Conservation (phyloP, 495 filamentous ascomycete species). For the Pseudomonodictys pantanalensis region DNA sequence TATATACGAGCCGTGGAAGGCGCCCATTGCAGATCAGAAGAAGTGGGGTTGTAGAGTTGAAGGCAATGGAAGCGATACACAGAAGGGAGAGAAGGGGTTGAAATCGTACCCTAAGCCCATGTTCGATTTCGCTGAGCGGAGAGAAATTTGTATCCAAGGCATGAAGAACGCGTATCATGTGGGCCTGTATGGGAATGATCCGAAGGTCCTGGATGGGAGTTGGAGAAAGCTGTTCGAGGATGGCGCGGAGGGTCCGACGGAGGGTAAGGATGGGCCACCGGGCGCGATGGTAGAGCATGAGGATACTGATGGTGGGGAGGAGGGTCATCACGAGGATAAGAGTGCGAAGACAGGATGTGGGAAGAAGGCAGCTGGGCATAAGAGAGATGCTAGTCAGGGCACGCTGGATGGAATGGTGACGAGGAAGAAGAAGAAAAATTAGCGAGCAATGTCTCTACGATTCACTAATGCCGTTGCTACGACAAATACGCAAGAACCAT, state of each 20-base stretch:
- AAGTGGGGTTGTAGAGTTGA: constrained; percentile 56
- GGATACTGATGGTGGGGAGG: constrained; percentile 1
- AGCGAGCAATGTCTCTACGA: background rate
- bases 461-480: too few relatives aligned
- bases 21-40: constrained; percentile 59
- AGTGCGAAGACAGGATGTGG: background rate
- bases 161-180: constrained; percentile 66
- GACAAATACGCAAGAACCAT: too few relatives aligned
- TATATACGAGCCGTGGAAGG: constrained; percentile 74
- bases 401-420: constrained; percentile 36
- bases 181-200: constrained; percentile 58
- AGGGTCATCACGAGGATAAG: background rate
- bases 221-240: constrained; percentile 59
- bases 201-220: constrained; percentile 56
- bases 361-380: constrained; percentile 17
- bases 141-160: constrained; percentile 55
- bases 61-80: constrained; percentile 44
- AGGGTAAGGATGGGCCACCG: constrained; percentile 34
- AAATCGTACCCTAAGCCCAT: constrained; percentile 63
- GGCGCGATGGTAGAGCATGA: constrained; percentile 34
- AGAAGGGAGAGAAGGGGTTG: constrained; percentile 31
- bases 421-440: constrained; percentile 31
- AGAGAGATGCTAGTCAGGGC: constrained; percentile 35
- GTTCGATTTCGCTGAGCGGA: constrained; percentile 64
- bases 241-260: constrained; percentile 49